Evolutionary conservation across 2,329 filamentous ascomycete species (phyloP), one percentile per base, ranked within the genome.

Genomic region (Penicillium sp.): DNA sequence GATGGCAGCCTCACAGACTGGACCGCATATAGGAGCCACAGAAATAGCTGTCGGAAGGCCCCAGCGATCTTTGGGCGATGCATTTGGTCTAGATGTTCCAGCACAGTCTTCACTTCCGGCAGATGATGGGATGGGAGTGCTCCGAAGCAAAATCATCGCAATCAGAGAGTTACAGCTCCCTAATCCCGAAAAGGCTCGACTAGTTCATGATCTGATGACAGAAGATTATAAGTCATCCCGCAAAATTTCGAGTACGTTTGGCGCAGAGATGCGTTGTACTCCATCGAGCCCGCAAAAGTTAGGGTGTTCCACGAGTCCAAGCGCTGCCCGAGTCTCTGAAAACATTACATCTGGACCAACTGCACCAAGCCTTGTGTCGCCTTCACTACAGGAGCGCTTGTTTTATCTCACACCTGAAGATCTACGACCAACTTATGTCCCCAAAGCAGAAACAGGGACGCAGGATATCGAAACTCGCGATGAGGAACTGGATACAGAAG

Each of bases 121-220:
- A 64, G 86, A 92, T 63, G 88, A 93, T 74, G 88, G 88, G 37
- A 91, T 89, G 84, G 76, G 79, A 14, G 69, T 73, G 46, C 68
- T 92, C 59, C 78, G 88, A 60, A 77, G 74, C 55, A 81, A 81
- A 54, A 89, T 93, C 56, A 77, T 86, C 51, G 75, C 74, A 18
- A 86, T 92, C 53, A 86, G 89, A 64, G 75, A 79, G 22, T 77
- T 77, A 57, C 75, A 82, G 19, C 75, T 84, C 40, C 68, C 79
- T 3, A 75, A 77, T 36, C 66, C 75, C 6, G 83, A 88, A 50
- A 90, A 90, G 69, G 88, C 88, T 19, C 79, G 77, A 52, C 72
- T 85, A 61, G 83, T 92, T 69, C 88, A 92, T 66, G 76, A 79
- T 37, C 67, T 88, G 47, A 77, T 92, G 67, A 83, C 83, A 45